Evolutionary conservation across 2,329 filamentous ascomycete species (phyloP), one percentile per base, ranked within the genome.

Genomic region (Ophiocordyceps polyrhachis-furcata): DNA sequence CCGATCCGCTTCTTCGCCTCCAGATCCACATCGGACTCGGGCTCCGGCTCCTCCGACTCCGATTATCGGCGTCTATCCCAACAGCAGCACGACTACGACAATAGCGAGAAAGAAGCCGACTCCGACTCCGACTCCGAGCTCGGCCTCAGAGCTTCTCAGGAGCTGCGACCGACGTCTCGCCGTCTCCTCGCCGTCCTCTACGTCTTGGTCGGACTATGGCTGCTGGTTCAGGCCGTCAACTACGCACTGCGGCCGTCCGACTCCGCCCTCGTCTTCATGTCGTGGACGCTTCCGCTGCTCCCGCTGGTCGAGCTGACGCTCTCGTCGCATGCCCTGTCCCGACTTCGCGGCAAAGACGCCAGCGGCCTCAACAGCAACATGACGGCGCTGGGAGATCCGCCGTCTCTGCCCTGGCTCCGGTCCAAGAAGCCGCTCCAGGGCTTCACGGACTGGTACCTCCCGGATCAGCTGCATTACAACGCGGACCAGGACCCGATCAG

Each of bases 401-500:
- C 52, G 1, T 20, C 50, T 0, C 46, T 55, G 1, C 9, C 50
- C 13, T 60, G 58, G 57, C 49, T 63, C 1, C 54, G 60, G 2
- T 48, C 38, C 28, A 42, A 58, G 7, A 42, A 23, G 19, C 45
- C 47, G 0, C 47, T 54, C 4, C 42, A 40, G 4, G 55, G 53
- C n/a, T 53, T 52, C 14, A 53, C 58, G 35, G 58, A 63, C 23
- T 61, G 56, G 57, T 54, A 52, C 8, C 21, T 41, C 1, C 45
- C 15, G 20, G 41, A 46, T 1, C 43, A 51, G 1, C 32, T 46
- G 12, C 45, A 49, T 40, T 68, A 68, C 42, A 57, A 49, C 20
- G 55, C 64, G 5, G 50, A 50, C 1, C 45, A 52, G 5, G 65
- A 68, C 29, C 65, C 65, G 0, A 40, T 67, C 38, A 64, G 60